Evolutionary conservation across 495 filamentous ascomycete genomes (phyloP).

Genomic region (Bacidia rubella): DNA sequence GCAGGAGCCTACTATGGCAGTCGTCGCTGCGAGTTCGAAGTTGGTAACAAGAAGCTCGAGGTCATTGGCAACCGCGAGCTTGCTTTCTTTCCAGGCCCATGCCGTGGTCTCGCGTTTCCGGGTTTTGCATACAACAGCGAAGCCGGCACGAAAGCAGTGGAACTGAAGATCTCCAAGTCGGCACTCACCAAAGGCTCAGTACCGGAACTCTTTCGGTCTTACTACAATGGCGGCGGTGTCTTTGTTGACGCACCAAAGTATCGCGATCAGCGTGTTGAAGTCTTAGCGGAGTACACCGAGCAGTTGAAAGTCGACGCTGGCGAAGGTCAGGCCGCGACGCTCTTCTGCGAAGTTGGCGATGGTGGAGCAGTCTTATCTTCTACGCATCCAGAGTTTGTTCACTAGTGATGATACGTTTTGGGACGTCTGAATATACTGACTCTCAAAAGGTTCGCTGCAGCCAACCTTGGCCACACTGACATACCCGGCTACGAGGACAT

Average conservation of each 20-base stretch:
- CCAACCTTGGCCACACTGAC: constrained; percentile 50
- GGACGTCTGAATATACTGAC: constrained; percentile 6
- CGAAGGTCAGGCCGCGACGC: constrained; percentile 55
- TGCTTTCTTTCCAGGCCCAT: constrained; percentile 74
- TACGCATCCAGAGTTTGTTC: constrained; percentile 81
- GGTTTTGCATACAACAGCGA: constrained; percentile 92
- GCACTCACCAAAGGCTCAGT: constrained; percentile 40
- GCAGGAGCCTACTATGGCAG: constrained; percentile 90
- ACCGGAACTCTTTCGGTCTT: constrained; percentile 54
- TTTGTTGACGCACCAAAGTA: constrained; percentile 67
- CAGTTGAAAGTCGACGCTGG: constrained; percentile 67
- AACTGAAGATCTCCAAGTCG: constrained; percentile 50
- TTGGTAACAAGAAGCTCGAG: constrained; percentile 66
- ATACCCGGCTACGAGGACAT: constrained; percentile 52
- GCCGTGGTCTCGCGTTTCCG: constrained; percentile 73
- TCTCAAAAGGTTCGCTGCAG: constrained; percentile 60
- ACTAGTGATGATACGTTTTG: background rate
- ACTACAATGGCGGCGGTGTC: constrained; percentile 94
- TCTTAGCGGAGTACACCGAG: constrained; percentile 69
- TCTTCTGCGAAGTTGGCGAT: constrained; percentile 81
- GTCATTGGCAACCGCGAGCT: constrained; percentile 80
- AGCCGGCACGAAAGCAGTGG: constrained; percentile 61
- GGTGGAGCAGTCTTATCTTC: constrained; percentile 71
- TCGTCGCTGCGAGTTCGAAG: constrained; percentile 75
- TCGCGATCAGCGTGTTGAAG: constrained; percentile 52